Evolutionary conservation across 352 stramenopile species (phyloP).

Genomic region (Achlya hypogyna): DNA sequence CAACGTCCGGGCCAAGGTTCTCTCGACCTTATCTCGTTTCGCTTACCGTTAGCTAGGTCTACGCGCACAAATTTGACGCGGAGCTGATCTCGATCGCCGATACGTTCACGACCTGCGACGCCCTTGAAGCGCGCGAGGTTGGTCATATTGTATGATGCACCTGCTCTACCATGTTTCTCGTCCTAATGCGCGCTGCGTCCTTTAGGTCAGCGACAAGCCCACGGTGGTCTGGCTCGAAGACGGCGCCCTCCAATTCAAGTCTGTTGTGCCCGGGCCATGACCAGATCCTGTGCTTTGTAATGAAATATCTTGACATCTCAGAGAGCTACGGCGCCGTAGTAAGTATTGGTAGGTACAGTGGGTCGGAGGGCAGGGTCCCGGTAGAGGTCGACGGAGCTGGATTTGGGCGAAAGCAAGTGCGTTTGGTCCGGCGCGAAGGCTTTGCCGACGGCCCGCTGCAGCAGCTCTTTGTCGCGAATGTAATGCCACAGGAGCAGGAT

Average conservation of each 20-base stretch:
- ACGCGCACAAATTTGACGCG: slow-evolving; percentile 58
- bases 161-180: neutral
- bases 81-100: slow-evolving; percentile 86
- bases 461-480: slow-evolving; percentile 72
- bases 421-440: slow-evolving; percentile 11
- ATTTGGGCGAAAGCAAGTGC: slow-evolving; percentile 5
- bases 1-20: slow-evolving; percentile 45
- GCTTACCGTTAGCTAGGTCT: slow-evolving; percentile 22
- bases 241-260: slow-evolving; percentile 15
- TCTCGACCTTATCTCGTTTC: slow-evolving; percentile 27
- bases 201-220: slow-evolving; percentile 11
- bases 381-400: slow-evolving; percentile 14
- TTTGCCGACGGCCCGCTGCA: slow-evolving; percentile 6
- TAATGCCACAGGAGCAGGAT: slow-evolving; percentile 74
- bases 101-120: slow-evolving; percentile 85
- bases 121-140: slow-evolving; percentile 23
- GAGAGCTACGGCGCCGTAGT: neutral
- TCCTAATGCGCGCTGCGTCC: neutral
- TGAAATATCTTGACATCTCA: too few relatives aligned
- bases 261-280: neutral
- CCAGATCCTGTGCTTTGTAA: neutral
- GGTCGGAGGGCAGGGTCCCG: slow-evolving; percentile 9
- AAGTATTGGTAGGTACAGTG: neutral
- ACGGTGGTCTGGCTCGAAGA: slow-evolving; percentile 20
- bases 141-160: neutral